Evolutionary conservation across 495 filamentous ascomycete species (phyloP).

Genomic region (Neohortaea acidophila): DNA sequence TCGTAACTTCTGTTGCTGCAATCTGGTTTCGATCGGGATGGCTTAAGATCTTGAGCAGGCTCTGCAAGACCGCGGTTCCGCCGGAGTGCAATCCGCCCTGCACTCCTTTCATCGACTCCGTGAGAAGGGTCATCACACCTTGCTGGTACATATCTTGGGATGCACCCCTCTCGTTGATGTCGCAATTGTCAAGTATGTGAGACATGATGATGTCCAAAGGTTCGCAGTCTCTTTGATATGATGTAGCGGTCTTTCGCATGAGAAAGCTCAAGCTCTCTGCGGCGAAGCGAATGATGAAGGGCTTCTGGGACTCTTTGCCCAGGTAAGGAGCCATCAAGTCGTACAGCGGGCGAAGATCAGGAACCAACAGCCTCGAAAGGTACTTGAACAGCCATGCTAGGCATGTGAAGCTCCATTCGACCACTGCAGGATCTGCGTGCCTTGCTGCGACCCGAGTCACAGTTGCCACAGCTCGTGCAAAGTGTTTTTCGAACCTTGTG

Average conservation of each 20-base stretch:
- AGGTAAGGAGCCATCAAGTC: conserved; percentile 72
- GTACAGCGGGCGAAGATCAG: conserved; percentile 70
- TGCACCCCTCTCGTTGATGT: conserved; percentile 18
- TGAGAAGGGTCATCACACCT: conserved; percentile 79
- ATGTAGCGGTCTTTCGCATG: conserved; percentile 67
- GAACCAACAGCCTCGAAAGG: conserved; percentile 67
- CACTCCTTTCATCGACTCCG: conserved; percentile 73
- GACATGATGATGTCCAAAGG: conserved; percentile 53
- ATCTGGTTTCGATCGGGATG: neutral
- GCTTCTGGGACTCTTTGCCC: conserved; percentile 64
- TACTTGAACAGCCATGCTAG: conserved; percentile 96
- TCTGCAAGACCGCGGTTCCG: conserved; percentile 51
- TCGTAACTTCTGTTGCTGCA: conserved; percentile 37
- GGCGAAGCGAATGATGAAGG: conserved; percentile 75
- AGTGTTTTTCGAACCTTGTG: conserved; percentile 74
- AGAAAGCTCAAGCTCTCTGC: conserved; percentile 92
- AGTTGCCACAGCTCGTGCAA: conserved; percentile 51
- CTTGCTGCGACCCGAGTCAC: conserved; percentile 49
- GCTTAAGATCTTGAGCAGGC: conserved; percentile 32
- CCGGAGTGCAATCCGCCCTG: conserved; percentile 68
- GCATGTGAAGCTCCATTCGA: conserved; percentile 93
- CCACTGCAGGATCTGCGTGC: conserved; percentile 55
- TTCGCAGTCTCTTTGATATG: conserved; percentile 50
- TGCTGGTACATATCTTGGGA: conserved; percentile 52
- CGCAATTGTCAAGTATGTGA: conserved; percentile 53